Evolutionary conservation across 2,329 filamentous ascomycete species (phyloP), one percentile per base, ranked within the genome.

Genomic region (Colletotrichum euphorbiae): DNA sequence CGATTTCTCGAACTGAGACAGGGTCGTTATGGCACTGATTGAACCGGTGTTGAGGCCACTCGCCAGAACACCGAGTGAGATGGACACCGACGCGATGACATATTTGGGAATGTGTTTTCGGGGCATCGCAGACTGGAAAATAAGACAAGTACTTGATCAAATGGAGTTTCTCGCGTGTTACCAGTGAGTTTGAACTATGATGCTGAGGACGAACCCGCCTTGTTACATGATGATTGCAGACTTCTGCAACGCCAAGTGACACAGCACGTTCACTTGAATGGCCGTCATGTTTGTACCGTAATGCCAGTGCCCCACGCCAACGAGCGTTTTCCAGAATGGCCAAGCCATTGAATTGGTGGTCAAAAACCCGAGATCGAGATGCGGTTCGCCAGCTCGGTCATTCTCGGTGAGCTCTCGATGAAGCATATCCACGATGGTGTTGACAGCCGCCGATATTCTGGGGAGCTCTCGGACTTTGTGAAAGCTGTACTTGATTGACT

Each of bases 11-110:
- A 80, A 80, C 51, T 77, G 74, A 4, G 70, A 56, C 78, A 80
- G 80, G 17, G 73, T 68, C 3, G 72, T 74, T 21, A 79, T 74
- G 3, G 75, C 74, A 2, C 78, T 78, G 52, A 80, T 77, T 0
- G 73, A 76, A 33, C 78, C 77, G 0, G 78, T 80, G 59, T 80
- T 78, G 58, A 75, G 78, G 61, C 78, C 77, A 67, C 79, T 67
- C 0, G 4, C 63, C 2, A 67, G 63, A 28, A 56, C 63, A 1
- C 63, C 48, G 21, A 62, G 50, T 11, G 63, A 62, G 17, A 58
- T 60, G 40, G 40, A 43, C 12, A 56, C 6, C 12, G 63, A 62
- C 11, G 63, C 63, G 42, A 61, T 12, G 28, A 62, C 42, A 9
- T 62, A 62, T 4, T 62, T 67, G 4, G 56, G 63, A n/a, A 61